Evolutionary conservation across 345 rosid species (phyloP), one percentile per base, ranked within the genome.

Genomic region (Luvunga scandens): DNA sequence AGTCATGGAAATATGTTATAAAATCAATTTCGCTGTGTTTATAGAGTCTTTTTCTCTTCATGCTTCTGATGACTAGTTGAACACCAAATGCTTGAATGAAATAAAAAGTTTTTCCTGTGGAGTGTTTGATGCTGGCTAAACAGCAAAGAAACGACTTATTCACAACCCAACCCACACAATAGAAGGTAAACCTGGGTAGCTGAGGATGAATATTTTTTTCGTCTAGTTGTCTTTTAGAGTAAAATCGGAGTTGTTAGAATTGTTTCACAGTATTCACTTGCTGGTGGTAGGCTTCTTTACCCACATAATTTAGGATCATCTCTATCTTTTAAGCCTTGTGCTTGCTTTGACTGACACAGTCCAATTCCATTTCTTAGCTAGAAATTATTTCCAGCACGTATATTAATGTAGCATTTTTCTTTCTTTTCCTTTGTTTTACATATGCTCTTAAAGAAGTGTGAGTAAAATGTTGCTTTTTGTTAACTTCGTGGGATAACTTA

Each of bases 121-220:
- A 64, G 42, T 53, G 34, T 62, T 66, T 33, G 78, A 75, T 65
- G 34, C 60, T 75, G 50, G 25, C 78, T 45, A 48, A 64, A 36
- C 25, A 48, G 70, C 27, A 9, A 75, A 48, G 68, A n/a, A 66
- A 65, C 5, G 33, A 65, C 45, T 61, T 28, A 74, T 75, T 64
- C 77, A 45, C 25, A 30, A 62, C 57, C 39, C 50, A 61, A 62
- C 34, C 31, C 27, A n/a, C 18, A 27, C 30, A 39, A 4, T 16
- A n/a, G 5, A 66, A 38, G 27, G 24, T 24, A 16, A 57, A 73
- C 0, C 2, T 59, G 60, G 39, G 42, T 71, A 16, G 69, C 69
- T 31, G 50, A 63, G 64, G 33, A 38, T 62, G 28, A 61, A 21
- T 39, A 6, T n/a, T 19, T 22, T 14, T 80, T 22, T n/a, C 14